Percentiles rank a stretch among this genome's conserved stretches.
These are phyloP conservation scores for Trebouxiophyceae sp. DNA, from an alignment of 163 green algal genomes.

Conservation along the genomic window DNA sequence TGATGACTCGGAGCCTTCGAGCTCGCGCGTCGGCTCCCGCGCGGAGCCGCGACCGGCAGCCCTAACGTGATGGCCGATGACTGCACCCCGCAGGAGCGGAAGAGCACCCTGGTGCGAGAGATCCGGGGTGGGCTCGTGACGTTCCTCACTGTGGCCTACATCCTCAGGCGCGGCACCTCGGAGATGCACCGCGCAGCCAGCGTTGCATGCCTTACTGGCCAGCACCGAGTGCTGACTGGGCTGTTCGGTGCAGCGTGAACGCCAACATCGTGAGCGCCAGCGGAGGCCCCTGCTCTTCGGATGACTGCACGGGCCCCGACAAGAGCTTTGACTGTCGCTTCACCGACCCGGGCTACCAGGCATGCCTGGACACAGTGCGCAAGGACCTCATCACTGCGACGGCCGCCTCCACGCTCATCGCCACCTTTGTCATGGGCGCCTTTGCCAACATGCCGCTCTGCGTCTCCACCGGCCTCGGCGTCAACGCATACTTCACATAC, in stretches of 20 bases:
- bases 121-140: constrained; percentile 55
- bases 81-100: too few species aligned
- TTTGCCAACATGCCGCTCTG: constrained; percentile 56
- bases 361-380: constrained; percentile 7
- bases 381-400: constrained; percentile 52
- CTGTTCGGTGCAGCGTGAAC: background rate
- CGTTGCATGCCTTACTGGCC: background rate
- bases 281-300: background rate
- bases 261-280: background rate
- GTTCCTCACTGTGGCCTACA: constrained; percentile 57
- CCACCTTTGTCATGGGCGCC: constrained; percentile 48
- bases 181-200: background rate
- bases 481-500: constrained; percentile 83
- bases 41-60: too few species aligned
- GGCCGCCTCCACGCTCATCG: constrained; percentile 42
- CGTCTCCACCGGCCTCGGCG: constrained; percentile 47
- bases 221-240: too few species aligned
- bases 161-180: background rate
- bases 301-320: background rate
- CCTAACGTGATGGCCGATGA: too few species aligned
- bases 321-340: constrained; percentile 3
- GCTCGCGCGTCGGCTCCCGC: too few species aligned
- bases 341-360: constrained; percentile 4
- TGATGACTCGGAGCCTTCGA: too few species aligned
- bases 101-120: constrained; percentile 20